Conservation (phyloP, 2,329 filamentous ascomycete species). For the Ophiocordyceps australis region DNA sequence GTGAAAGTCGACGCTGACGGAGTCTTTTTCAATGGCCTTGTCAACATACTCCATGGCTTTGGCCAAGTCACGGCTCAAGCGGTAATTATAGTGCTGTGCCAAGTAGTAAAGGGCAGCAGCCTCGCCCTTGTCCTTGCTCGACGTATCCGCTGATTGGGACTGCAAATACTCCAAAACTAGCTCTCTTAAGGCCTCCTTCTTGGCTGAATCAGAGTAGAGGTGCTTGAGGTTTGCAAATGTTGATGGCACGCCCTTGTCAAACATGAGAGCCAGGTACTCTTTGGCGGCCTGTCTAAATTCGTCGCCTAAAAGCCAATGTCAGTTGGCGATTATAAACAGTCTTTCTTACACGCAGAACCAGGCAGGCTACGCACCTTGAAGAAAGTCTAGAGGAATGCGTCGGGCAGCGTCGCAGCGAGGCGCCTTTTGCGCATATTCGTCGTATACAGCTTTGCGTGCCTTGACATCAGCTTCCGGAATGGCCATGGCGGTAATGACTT, state of each 20-base stretch:
- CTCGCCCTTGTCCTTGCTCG: conserved; percentile 40
- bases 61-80: conserved; percentile 63
- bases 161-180: conserved; percentile 65
- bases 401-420: conserved; percentile 71
- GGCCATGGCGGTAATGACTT: conserved; percentile 50
- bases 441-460: conserved; percentile 52
- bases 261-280: conserved; percentile 63
- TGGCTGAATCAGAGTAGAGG: conserved; percentile 61
- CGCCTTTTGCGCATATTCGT: conserved; percentile 62
- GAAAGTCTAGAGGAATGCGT: conserved; percentile 76
- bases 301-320: conserved; percentile 36
- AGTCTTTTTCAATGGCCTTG: conserved; percentile 61
- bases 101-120: conserved; percentile 81
- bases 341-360: too few species aligned
- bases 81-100: conserved; percentile 92
- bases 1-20: conserved; percentile 74
- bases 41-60: conserved; percentile 75
- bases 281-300: conserved; percentile 65
- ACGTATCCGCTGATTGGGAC: conserved; percentile 30
- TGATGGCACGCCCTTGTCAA: conserved; percentile 85
- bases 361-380: conserved; percentile 41
- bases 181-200: conserved; percentile 58
- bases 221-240: conserved; percentile 95
- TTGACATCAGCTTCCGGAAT: conserved; percentile 39
- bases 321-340: too few species aligned